Evolutionary conservation across 495 filamentous ascomycete genomes (phyloP).

Genomic region (Penicillium coffeae): DNA sequence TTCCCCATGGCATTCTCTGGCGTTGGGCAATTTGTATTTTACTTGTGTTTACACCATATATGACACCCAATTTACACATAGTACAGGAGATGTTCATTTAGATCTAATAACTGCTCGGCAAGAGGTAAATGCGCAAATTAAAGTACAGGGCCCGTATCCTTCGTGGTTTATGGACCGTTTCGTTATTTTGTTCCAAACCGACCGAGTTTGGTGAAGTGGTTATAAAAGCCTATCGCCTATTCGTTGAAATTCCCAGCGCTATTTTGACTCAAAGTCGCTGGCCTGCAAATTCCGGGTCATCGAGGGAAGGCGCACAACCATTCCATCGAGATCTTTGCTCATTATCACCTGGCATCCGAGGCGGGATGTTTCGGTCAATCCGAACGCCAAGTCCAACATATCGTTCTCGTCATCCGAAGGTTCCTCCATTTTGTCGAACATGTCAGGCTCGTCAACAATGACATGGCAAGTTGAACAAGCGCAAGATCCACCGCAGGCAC

Average conservation of each 20-base stretch:
- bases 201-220: neutral
- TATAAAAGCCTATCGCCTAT: neutral
- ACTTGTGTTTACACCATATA: neutral
- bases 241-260: constrained; percentile 3
- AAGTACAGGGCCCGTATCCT: constrained; percentile 22
- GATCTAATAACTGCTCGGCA: constrained; percentile 15
- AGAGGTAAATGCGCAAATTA: constrained; percentile 16
- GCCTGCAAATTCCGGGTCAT: constrained; percentile 97
- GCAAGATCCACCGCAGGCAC: constrained; percentile 92
- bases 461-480: constrained; percentile 98
- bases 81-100: constrained; percentile 30
- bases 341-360: constrained; percentile 93
- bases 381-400: constrained; percentile 96
- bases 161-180: constrained; percentile 10
- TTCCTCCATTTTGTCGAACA: constrained; percentile 90
- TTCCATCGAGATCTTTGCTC: constrained; percentile 81
- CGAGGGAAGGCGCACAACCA: constrained; percentile 76
- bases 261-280: constrained; percentile 70
- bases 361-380: constrained; percentile 92
- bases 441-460: constrained; percentile 76
- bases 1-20: constrained; percentile 36
- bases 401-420: constrained; percentile 98
- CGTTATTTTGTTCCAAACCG: neutral
- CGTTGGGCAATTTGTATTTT: constrained; percentile 29
- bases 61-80: constrained; percentile 17